These are phyloP conservation scores for Nakazawaea pomicola DNA, from an alignment of 805 yeast genomes.

Conservation along the genomic window DNA sequence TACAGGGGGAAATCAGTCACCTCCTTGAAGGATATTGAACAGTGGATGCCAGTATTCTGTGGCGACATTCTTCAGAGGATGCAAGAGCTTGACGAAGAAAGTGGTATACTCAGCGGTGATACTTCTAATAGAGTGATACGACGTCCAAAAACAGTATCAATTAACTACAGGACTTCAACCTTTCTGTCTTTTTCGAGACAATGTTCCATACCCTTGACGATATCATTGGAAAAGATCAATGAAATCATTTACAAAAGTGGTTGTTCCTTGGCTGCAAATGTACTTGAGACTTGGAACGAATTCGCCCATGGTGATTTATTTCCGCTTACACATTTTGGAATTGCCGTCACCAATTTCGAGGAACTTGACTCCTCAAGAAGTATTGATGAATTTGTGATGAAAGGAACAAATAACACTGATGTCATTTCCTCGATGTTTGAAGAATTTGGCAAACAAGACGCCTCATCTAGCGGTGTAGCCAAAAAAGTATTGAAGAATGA, in stretches of 20 bases:
- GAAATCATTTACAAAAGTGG: slow-evolving; percentile 21
- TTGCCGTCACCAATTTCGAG: slow-evolving; percentile 52
- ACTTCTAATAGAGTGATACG: slow-evolving; percentile 19
- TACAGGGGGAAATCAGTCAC: slow-evolving; percentile 54
- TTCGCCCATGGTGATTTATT: slow-evolving; percentile 27
- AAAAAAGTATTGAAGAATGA: no score
- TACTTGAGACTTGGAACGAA: slow-evolving; percentile 22
- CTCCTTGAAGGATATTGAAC: slow-evolving; percentile 49
- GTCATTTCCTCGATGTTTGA: slow-evolving; percentile 8
- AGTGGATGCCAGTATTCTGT: slow-evolving; percentile 80
- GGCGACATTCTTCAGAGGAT: slow-evolving; percentile 74
- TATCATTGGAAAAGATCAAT: slow-evolving; percentile 32
- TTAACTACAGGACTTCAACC: slow-evolving; percentile 28
- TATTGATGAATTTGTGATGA: slow-evolving; percentile 22
- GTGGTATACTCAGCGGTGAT: slow-evolving; percentile 12
- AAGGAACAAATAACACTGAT: slow-evolving; percentile 5
- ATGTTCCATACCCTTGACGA: slow-evolving; percentile 30
- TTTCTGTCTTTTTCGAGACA: slow-evolving; percentile 34
- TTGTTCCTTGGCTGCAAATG: slow-evolving; percentile 17
- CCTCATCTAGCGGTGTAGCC: no score
- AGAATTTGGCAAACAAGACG: slow-evolving; percentile 1
- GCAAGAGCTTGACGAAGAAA: slow-evolving; percentile 70
- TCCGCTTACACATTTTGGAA: slow-evolving; percentile 46
- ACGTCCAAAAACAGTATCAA: slow-evolving; percentile 52
- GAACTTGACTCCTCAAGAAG: slow-evolving; percentile 24